Conservation (phyloP, 2,329 filamentous ascomycete species). For the Pleoardoris graminearum region DNA sequence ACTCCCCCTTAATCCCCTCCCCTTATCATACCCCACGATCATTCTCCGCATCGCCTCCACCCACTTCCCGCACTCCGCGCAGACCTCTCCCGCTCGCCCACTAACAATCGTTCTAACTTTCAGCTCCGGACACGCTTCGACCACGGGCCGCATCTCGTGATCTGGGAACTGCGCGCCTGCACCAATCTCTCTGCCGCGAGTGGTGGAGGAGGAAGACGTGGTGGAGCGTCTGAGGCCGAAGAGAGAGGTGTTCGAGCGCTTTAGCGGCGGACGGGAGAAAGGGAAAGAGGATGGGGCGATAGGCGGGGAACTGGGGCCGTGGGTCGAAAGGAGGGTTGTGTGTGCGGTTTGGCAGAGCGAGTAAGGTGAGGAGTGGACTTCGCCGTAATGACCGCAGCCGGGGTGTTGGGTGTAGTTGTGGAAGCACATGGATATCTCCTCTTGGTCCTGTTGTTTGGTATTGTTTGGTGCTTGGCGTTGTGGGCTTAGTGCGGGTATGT, state of each 20-base stretch:
- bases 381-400: slow-evolving; percentile 41
- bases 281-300: slow-evolving; percentile 20
- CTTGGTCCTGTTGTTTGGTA: not conserved
- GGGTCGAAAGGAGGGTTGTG: slow-evolving; percentile 25
- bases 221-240: slow-evolving; percentile 30
- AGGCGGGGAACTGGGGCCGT: slow-evolving; percentile 35
- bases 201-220: not conserved
- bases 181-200: not conserved
- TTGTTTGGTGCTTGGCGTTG: not conserved
- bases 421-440: slow-evolving; percentile 2
- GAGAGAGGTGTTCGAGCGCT: slow-evolving; percentile 16
- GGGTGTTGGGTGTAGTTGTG: slow-evolving; percentile 41
- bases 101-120: slow-evolving; percentile 28
- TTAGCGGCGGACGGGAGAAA: slow-evolving; percentile 1
- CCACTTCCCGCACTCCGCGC: slow-evolving; percentile 32
- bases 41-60: slow-evolving; percentile 37
- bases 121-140: slow-evolving; percentile 22
- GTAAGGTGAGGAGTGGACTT: slow-evolving; percentile 29
- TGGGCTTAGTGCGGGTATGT: not conserved
- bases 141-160: slow-evolving; percentile 25
- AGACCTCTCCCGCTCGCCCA: slow-evolving; percentile 29
- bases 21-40: slow-evolving; percentile 36
- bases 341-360: slow-evolving; percentile 34
- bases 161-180: slow-evolving; percentile 19
- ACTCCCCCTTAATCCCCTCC: slow-evolving; percentile 35